phyloP scores from a whole-genome alignment of 495 filamentous ascomycete genomes.

The Aspergillus sclerotiicarbonarius region DNA sequence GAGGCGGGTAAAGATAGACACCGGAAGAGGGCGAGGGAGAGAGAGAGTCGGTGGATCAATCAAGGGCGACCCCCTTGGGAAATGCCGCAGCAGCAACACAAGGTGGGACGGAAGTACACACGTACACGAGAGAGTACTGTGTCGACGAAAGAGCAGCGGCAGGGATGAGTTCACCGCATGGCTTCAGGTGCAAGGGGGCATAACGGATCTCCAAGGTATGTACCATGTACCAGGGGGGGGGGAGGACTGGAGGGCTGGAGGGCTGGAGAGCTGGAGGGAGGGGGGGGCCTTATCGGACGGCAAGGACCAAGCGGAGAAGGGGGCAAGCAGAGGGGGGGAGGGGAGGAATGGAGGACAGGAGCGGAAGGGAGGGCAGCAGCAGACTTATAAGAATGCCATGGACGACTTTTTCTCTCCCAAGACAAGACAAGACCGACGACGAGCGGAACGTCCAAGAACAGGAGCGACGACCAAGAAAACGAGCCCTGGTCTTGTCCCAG shows the following conservation, averaged over 20 bases:
- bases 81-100: slow-evolving; percentile 23
- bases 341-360: slow-evolving; percentile 11
- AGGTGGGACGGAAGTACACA: slow-evolving; percentile 40
- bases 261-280: slow-evolving; percentile 11
- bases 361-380: slow-evolving; percentile 15
- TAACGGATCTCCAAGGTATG: background rate
- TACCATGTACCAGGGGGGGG: slow-evolving; percentile 7
- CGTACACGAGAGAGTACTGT: slow-evolving; percentile 14
- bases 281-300: slow-evolving; percentile 4
- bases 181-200: slow-evolving; percentile 26
- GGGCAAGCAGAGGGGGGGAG: slow-evolving; percentile 15
- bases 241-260: too few relatives aligned
- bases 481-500: slow-evolving; percentile 16
- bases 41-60: slow-evolving; percentile 22
- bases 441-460: slow-evolving; percentile 36
- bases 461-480: slow-evolving; percentile 25
- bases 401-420: slow-evolving; percentile 2
- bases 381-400: slow-evolving; percentile 35
- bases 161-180: slow-evolving; percentile 40
- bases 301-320: slow-evolving; percentile 5
- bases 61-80: slow-evolving; percentile 23
- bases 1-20: slow-evolving; percentile 13
- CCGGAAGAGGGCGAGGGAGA: slow-evolving; percentile 7
- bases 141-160: slow-evolving; percentile 10
- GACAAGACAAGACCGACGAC: slow-evolving; percentile 9